Conservation (phyloP, 129 eudicot genomes). For the Flaveria linearis region DNA sequence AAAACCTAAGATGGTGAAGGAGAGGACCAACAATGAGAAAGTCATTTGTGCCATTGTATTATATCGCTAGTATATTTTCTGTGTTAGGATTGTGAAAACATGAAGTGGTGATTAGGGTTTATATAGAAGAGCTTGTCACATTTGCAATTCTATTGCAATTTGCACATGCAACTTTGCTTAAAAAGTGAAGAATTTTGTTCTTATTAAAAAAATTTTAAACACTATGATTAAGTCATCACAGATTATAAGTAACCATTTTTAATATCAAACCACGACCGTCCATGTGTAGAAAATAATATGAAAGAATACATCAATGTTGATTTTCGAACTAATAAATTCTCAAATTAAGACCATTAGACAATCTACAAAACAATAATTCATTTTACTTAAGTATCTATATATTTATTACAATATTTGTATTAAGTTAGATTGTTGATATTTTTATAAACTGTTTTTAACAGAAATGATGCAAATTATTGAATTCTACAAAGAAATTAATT, state of each 20-base stretch:
- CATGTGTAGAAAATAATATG: neutral
- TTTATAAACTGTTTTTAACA: too few relatives aligned
- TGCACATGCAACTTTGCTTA: conserved; percentile 43
- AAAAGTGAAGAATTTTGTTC: conserved; percentile 8
- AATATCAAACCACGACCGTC: conserved; percentile 25
- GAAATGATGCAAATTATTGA: too few relatives aligned
- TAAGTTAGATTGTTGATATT: neutral
- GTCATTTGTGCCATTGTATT: conserved; percentile 37
- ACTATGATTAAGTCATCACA: conserved; percentile 24
- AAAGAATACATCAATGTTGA: conserved; percentile 23
- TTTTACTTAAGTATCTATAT: neutral
- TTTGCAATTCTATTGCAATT: conserved; percentile 8
- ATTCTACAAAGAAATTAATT: too few relatives aligned
- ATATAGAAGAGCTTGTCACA: conserved; percentile 29
- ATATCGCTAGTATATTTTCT: neutral
- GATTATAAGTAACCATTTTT: conserved; percentile 32
- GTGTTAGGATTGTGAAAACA: conserved; percentile 24
- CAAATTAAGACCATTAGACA: neutral
- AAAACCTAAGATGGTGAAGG: conserved; percentile 43
- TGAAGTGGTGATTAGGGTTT: conserved; percentile 23
- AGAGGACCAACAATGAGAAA: conserved; percentile 30
- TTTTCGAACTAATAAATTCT: conserved; percentile 15
- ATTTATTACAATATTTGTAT: neutral
- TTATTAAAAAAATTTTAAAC: neutral
- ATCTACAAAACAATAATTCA: neutral